Evolutionary conservation across 176 grass and related monocot species (phyloP).

Genomic region (Aegilops tauschii): DNA sequence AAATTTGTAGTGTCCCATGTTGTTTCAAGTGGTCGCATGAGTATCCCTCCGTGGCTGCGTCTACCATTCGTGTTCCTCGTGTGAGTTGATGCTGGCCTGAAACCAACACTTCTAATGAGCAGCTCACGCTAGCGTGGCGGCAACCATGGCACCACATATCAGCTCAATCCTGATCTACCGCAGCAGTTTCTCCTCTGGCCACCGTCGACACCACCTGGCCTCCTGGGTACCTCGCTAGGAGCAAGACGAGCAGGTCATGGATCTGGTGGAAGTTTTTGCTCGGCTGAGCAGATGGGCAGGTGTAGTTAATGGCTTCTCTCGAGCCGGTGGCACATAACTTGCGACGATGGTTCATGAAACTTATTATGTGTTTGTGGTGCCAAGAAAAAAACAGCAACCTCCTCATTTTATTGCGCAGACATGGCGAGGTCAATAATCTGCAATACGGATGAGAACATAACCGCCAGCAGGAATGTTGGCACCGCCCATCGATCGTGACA

Average conservation of each 20-base stretch:
- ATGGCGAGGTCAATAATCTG: not conserved
- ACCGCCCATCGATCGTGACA: not conserved
- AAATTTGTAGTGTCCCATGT: not conserved
- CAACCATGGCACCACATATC: too few relatives aligned
- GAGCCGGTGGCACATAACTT: not conserved
- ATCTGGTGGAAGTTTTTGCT: not conserved
- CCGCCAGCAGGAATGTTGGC: not conserved
- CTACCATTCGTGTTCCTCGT: not conserved
- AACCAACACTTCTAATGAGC: not conserved
- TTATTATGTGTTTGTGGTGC: too few relatives aligned
- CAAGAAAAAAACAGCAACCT: too few relatives aligned
- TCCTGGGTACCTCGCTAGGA: not conserved
- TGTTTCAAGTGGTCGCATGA: not conserved
- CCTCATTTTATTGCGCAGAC: too few relatives aligned
- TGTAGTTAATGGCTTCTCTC: too few relatives aligned
- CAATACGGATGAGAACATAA: not conserved
- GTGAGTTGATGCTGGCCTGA: not conserved
- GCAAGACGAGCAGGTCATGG: not conserved
- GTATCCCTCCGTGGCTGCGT: not conserved
- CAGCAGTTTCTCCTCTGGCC: too few relatives aligned
- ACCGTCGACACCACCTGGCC: not conserved
- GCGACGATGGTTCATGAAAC: not conserved
- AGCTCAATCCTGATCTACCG: too few relatives aligned
- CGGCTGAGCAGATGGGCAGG: too few relatives aligned
- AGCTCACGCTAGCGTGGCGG: too few relatives aligned